Conservation (phyloP, 208 protist genomes). For the Trypanosoma mega region DNA sequence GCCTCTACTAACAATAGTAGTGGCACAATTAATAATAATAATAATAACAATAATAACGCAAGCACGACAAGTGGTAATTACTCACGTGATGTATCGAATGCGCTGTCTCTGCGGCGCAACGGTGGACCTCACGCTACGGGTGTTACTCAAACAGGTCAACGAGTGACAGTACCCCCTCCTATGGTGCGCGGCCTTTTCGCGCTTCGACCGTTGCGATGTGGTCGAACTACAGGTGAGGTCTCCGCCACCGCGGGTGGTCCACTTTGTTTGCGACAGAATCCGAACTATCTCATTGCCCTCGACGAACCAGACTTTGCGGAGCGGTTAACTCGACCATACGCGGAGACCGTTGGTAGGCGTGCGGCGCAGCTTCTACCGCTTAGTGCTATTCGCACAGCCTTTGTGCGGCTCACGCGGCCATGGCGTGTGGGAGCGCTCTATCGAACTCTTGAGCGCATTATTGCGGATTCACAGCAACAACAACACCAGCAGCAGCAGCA, state of each 20-base stretch:
- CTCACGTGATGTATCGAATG: no score
- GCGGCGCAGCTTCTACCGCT: conserved; percentile 63
- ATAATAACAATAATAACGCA: conserved; percentile 3
- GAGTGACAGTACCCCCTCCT: not conserved
- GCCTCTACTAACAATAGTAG: not conserved
- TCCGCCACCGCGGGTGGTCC: no score
- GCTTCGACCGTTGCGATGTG: not conserved
- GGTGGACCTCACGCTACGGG: no score
- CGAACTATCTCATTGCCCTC: conserved; percentile 61
- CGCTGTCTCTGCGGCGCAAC: no score
- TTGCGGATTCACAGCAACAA: conserved; percentile 31
- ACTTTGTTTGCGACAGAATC: conserved; percentile 49
- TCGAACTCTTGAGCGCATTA: conserved; percentile 47
- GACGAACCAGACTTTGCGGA: conserved; percentile 39
- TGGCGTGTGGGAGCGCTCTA: conserved; percentile 66
- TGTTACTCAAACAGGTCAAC: no score
- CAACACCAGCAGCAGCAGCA: conserved; percentile 7
- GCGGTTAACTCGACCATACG: conserved; percentile 48
- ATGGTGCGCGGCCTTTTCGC: not conserved
- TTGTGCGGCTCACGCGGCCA: conserved; percentile 46
- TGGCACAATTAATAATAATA: not conserved
- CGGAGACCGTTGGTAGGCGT: conserved; percentile 40
- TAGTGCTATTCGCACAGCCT: conserved; percentile 34
- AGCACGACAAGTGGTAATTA: not conserved
- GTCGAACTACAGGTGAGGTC: no score